phyloP scores from a whole-genome alignment of 2,329 filamentous ascomycete species.

The Hymenoscyphus repandus region DNA sequence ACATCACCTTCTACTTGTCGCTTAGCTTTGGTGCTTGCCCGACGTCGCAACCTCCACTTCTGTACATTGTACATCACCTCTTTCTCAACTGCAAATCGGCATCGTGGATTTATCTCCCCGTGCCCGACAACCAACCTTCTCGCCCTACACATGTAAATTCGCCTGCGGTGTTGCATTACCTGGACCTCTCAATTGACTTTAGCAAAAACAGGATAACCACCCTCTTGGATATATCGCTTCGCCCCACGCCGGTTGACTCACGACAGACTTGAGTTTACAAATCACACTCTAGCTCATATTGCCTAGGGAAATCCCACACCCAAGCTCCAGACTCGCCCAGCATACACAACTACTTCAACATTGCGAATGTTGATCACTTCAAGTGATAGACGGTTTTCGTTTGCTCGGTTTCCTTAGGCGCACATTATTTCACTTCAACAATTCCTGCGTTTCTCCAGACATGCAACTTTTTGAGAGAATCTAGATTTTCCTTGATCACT shows the following conservation, averaged over 20 bases:
- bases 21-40: slow-evolving; percentile 6
- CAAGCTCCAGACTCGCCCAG: too few relatives aligned
- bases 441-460: not conserved
- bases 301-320: too few relatives aligned
- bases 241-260: not conserved
- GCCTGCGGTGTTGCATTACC: not conserved
- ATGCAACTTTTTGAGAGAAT: not conserved
- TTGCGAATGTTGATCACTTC: not conserved
- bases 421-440: not conserved
- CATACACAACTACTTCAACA: too few relatives aligned
- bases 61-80: not conserved
- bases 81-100: not conserved
- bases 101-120: not conserved
- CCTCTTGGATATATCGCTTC: not conserved
- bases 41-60: not conserved
- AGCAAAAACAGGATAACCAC: not conserved
- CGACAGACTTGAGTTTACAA: not conserved
- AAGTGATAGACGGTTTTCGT: not conserved
- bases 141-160: not conserved
- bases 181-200: not conserved
- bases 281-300: too few relatives aligned
- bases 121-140: not conserved
- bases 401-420: not conserved
- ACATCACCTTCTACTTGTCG: slow-evolving; percentile 14
- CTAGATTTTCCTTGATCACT: not conserved